Evolutionary conservation across 1,139 yeast species (phyloP).

Genomic region (Kodamaea ohmeri): DNA sequence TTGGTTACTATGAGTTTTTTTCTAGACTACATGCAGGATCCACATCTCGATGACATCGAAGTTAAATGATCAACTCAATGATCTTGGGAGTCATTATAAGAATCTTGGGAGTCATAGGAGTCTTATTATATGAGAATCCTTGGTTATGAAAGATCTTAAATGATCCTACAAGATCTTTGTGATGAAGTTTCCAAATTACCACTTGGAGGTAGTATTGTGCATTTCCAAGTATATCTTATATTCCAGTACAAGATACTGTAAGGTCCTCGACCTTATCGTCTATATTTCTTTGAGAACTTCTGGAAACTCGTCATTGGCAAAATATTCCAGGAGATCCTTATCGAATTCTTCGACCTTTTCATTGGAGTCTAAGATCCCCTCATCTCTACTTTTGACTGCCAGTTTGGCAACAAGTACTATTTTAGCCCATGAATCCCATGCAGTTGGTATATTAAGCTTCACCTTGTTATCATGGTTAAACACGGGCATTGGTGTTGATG

Average conservation of each 20-base stretch:
- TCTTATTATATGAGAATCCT: background rate
- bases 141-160: too few relatives aligned
- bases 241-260: too few relatives aligned
- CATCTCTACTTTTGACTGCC: conserved; percentile 10
- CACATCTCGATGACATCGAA: too few relatives aligned
- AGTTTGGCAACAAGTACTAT: conserved; percentile 44
- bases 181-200: too few relatives aligned
- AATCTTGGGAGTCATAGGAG: background rate
- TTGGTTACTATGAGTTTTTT: too few relatives aligned
- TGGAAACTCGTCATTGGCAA: background rate
- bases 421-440: conserved; percentile 52
- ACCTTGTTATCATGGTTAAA: conserved; percentile 1
- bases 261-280: too few relatives aligned
- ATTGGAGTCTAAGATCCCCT: conserved; percentile 13
- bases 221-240: too few relatives aligned
- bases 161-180: too few relatives aligned
- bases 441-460: conserved; percentile 44
- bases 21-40: too few relatives aligned
- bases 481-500: conserved; percentile 6
- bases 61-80: too few relatives aligned
- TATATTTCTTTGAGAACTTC: background rate
- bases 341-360: conserved; percentile 8
- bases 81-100: too few relatives aligned
- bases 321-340: background rate
- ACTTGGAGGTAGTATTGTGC: too few relatives aligned